Evolutionary conservation across 1,139 yeast genomes (phyloP), one percentile per base, ranked within the genome.

Genomic region (Insectozyma bohioensis): DNA sequence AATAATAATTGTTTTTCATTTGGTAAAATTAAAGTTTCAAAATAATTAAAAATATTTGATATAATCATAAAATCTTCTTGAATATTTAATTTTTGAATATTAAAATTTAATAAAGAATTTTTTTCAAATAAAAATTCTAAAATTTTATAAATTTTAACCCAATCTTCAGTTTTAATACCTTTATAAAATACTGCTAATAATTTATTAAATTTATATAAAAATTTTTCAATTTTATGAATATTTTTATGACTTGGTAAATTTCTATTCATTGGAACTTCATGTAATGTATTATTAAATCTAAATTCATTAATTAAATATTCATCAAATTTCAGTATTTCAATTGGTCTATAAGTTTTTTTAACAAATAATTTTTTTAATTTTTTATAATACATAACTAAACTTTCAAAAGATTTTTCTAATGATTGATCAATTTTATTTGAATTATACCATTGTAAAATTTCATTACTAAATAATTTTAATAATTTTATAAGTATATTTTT

Each of bases 271-370:
- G 76, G 76, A 7, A 70, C 75, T 39, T 69, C 75, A 35, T 62
- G 69, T 29, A 69, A 52, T 2, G 67, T 52, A 40, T 64, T 67
- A 35, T 56, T 62, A 42, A 70, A 69, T 36, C 59, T 57, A 46
- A 67, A 67, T 33, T 66, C 72, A 27, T 54, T 56, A 12, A 58
- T 53, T 25, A 70, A 51, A 39, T 59, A 64, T 20, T 55, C 62
- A 31, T 68, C 71, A 44, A 66, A 64, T 37, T 61, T 66, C 57
- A 55, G 62, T 15, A 59, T 45, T 35, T 66, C 71, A 24, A 56
- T 45, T 0, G 96, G 96, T 41, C 90, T 73, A 55, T 85, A 88
- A 12, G 86, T 72, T 50, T 84, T 85, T 55, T 83, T 85, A 38
- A 86, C 84, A 49, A 85, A 87, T 11, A 76, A 57, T 46, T 82